Evolutionary conservation across 176 grass and related monocot species (phyloP).

Genomic region (Pontederia crassipes): DNA sequence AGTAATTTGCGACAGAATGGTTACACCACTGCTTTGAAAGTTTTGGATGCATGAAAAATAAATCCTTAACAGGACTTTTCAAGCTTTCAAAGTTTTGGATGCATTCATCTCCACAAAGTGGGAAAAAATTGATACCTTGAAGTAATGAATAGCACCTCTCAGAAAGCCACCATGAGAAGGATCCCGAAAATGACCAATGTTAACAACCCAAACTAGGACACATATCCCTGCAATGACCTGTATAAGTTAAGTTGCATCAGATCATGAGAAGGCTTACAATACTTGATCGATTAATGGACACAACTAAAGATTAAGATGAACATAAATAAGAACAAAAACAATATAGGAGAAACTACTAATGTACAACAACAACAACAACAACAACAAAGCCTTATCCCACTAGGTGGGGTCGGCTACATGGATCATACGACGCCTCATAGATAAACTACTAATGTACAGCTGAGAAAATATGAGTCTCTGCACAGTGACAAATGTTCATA

Average conservation of each 20-base stretch:
- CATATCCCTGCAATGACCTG: slow-evolving; percentile 98
- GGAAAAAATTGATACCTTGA: slow-evolving; percentile 48
- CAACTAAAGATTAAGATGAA: neutral
- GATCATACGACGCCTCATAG: too few relatives aligned
- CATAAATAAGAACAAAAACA: neutral
- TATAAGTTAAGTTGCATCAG: slow-evolving; percentile 18
- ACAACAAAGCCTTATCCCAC: too few relatives aligned
- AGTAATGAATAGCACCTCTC: slow-evolving; percentile 96
- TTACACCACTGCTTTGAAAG: slow-evolving; percentile 9
- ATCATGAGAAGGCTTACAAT: neutral
- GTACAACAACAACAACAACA: too few relatives aligned
- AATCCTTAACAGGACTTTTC: too few relatives aligned
- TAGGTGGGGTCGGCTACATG: too few relatives aligned
- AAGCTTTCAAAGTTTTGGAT: too few relatives aligned
- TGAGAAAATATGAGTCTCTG: too few relatives aligned
- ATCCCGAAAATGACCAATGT: slow-evolving; percentile 94
- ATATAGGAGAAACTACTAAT: too few relatives aligned
- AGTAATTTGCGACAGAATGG: slow-evolving; percentile 16
- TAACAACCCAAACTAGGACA: slow-evolving; percentile 96
- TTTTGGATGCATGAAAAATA: neutral
- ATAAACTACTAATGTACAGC: too few relatives aligned
- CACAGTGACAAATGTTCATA: too few relatives aligned
- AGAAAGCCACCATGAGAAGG: slow-evolving; percentile 90
- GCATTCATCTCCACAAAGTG: neutral
- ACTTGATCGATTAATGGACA: neutral